Conservation (phyloP, 1,284 basidiomycete genomes). For the Apiotrichum laibachii region DNA sequence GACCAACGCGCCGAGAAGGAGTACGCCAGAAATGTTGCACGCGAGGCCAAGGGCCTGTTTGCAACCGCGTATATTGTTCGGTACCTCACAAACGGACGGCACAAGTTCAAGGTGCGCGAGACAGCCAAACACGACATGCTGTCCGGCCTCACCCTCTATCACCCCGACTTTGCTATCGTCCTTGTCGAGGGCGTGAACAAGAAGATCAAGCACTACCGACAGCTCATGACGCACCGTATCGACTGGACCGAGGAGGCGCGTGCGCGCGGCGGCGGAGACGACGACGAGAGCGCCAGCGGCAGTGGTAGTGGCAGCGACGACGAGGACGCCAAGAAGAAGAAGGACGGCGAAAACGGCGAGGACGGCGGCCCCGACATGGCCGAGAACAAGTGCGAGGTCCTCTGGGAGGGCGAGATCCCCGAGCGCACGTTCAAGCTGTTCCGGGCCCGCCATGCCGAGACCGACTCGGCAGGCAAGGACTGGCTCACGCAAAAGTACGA, state of each 20-base stretch:
- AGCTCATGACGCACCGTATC: conserved; percentile 82
- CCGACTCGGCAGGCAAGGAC: conserved; percentile 80
- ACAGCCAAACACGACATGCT: conserved; percentile 90
- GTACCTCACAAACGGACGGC: conserved; percentile 83
- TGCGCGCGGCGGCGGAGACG: conserved; percentile 63
- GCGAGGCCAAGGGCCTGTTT: conserved; percentile 82
- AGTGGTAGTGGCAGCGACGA: conserved; percentile 37
- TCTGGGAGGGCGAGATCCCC: conserved; percentile 88
- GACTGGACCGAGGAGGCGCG: conserved; percentile 91
- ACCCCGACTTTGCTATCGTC: conserved; percentile 82
- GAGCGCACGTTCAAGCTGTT: conserved; percentile 79
- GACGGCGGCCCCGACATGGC: conserved; percentile 60
- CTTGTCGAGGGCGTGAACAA: conserved; percentile 90
- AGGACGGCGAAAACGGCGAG: conserved; percentile 34
- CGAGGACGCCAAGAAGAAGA: conserved; percentile 51
- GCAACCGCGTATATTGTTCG: conserved; percentile 89
- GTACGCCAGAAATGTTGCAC: conserved; percentile 75
- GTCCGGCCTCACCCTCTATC: conserved; percentile 84
- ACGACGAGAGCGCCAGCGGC: conserved; percentile 49
- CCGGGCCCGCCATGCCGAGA: conserved; percentile 78
- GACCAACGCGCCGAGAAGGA: conserved; percentile 84
- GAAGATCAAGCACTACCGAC: conserved; percentile 82
- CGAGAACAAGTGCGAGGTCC: conserved; percentile 81
- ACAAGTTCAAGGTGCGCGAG: conserved; percentile 93
- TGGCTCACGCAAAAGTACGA: conserved; percentile 54